Percentiles rank a stretch among this genome's conserved stretches.
Conservation (phyloP, 352 stramenopile genomes). For the Elongisporangium anandrum region DNA sequence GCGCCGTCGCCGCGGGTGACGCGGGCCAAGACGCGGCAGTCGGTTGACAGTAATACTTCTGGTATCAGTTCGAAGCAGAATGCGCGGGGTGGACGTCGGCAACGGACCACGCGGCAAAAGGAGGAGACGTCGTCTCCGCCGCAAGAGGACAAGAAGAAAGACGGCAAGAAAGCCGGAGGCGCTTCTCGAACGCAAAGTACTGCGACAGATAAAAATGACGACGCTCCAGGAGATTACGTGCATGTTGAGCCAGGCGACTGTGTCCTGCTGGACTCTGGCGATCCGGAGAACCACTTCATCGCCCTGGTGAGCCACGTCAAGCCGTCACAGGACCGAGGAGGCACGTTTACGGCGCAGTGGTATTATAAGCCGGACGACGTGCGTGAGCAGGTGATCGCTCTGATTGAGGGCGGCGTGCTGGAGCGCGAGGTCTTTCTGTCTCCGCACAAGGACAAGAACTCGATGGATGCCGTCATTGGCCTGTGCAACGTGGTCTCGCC, state of each 20-base stretch:
- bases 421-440: conserved; percentile 81
- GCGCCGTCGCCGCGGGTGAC: background rate
- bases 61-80: background rate
- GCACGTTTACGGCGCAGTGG: conserved; percentile 76
- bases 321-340: conserved; percentile 43
- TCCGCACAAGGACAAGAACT: conserved; percentile 81
- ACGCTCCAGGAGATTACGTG: conserved; percentile 49
- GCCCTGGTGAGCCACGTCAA: conserved; percentile 75
- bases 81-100: too few species aligned
- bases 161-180: background rate
- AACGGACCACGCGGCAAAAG: background rate
- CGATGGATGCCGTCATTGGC: conserved; percentile 69
- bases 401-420: conserved; percentile 53
- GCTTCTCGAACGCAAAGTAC: background rate
- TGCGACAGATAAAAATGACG: conserved; percentile 27
- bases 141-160: conserved; percentile 2
- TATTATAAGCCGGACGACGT: conserved; percentile 84
- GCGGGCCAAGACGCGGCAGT: background rate
- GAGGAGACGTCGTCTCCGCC: background rate
- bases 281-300: conserved; percentile 58
- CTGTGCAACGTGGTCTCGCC: conserved; percentile 72
- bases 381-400: conserved; percentile 47
- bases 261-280: conserved; percentile 71
- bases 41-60: background rate
- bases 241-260: conserved; percentile 71